These are phyloP conservation scores for Lichtheimia corymbifera DNA, from an alignment of 371 early-diverging fungal genomes.

Conservation along the genomic window DNA sequence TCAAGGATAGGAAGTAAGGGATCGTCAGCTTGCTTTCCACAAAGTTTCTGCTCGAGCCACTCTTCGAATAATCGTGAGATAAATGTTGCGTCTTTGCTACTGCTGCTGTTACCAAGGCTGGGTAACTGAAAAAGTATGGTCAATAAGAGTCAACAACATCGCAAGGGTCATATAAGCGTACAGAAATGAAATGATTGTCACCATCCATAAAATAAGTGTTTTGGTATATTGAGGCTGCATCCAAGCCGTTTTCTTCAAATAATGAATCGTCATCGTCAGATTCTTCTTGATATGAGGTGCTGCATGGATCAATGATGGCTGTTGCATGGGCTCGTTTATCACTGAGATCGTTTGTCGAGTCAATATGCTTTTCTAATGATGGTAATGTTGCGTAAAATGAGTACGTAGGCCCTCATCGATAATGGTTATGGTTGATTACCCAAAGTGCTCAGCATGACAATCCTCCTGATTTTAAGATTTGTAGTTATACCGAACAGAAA, in stretches of 20 bases:
- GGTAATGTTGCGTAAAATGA: background rate
- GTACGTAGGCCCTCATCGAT: background rate
- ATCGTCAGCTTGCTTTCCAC: constrained; percentile 15
- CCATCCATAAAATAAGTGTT: constrained; percentile 44
- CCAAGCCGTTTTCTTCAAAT: constrained; percentile 5
- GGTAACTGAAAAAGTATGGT: constrained; percentile 20
- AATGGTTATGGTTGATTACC: background rate
- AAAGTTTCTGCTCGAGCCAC: constrained; percentile 31
- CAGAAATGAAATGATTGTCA: constrained; percentile 34
- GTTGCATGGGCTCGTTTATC: background rate
- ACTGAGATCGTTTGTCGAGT: background rate
- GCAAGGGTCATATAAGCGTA: constrained; percentile 8
- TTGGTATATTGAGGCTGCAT: constrained; percentile 10
- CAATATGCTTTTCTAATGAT: background rate
- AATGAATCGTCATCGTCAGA: constrained; percentile 9
- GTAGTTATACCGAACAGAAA: constrained; percentile 5
- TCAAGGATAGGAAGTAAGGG: constrained; percentile 27
- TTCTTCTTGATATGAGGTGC: constrained; percentile 11
- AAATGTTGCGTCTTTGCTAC: constrained; percentile 22
- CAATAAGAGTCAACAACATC: background rate
- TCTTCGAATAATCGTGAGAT: constrained; percentile 34
- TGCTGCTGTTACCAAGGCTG: constrained; percentile 25
- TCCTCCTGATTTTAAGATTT: constrained; percentile 4
- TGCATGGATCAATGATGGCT: background rate
- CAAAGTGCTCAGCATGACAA: background rate